A percentile compares a stretch with the other conserved stretches of the same genome.
Conservation (phyloP, 1,284 basidiomycete genomes). For the Trichosporon asahii region DNA sequence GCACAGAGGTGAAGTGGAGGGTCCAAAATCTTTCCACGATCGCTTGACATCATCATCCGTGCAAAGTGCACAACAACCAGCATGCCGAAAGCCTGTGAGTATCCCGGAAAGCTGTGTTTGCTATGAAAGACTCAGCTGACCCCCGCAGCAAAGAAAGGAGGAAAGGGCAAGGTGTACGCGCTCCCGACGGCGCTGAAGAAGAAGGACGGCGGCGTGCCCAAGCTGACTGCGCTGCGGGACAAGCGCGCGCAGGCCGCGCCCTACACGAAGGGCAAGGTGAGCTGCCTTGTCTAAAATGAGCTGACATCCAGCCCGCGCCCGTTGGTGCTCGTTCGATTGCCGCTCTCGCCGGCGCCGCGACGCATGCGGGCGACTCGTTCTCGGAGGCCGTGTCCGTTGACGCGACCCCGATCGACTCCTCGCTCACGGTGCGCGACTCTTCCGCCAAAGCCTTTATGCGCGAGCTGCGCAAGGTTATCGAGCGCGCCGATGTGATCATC, state of each 20-base stretch:
- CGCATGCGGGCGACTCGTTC: slow-evolving; percentile 21
- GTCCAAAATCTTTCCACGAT: slow-evolving; percentile 19
- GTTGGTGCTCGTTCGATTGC: slow-evolving; percentile 18
- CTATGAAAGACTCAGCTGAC: not conserved
- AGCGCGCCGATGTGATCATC: slow-evolving; percentile 86
- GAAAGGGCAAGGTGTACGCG: slow-evolving; percentile 39
- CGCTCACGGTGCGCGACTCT: slow-evolving; percentile 52
- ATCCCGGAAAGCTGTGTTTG: not conserved
- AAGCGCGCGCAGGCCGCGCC: slow-evolving; percentile 33
- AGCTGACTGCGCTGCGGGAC: slow-evolving; percentile 57
- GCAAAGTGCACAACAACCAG: not conserved
- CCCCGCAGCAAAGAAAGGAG: slow-evolving; percentile 26
- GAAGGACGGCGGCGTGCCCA: slow-evolving; percentile 79
- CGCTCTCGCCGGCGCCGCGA: slow-evolving; percentile 20
- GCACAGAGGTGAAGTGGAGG: not conserved
- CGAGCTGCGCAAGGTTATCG: slow-evolving; percentile 84
- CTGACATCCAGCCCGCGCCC: slow-evolving; percentile 1
- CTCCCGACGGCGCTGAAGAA: slow-evolving; percentile 46
- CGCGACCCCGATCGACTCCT: slow-evolving; percentile 58
- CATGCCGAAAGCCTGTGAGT: slow-evolving; percentile 47
- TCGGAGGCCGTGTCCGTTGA: slow-evolving; percentile 43
- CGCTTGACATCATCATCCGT: slow-evolving; percentile 6
- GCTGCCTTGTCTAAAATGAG: slow-evolving; percentile 18
- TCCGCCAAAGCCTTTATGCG: slow-evolving; percentile 65
- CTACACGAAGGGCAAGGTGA: slow-evolving; percentile 56